These are phyloP conservation scores for Naumovozyma castellii DNA, from an alignment of 805 yeast species.

Conservation along the genomic window DNA sequence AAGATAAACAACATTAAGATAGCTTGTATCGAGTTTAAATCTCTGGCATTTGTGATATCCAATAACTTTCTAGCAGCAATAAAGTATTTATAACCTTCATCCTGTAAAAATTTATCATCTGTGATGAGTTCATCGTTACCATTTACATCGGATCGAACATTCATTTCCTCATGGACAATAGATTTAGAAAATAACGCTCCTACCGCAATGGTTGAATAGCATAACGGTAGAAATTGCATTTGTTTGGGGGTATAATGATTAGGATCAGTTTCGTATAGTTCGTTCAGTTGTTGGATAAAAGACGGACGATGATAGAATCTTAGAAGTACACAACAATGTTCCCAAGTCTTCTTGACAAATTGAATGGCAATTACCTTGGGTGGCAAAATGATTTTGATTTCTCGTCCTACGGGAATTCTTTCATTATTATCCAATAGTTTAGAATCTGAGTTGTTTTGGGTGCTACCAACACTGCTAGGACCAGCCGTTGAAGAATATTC, in stretches of 20 bases:
- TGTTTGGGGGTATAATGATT: conserved; percentile 66
- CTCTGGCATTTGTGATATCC: conserved; percentile 80
- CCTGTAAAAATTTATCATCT: conserved; percentile 30
- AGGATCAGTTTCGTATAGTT: conserved; percentile 70
- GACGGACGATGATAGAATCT: conserved; percentile 84
- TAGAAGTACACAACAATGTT: conserved; percentile 73
- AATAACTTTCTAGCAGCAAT: conserved; percentile 77
- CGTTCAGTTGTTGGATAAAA: conserved; percentile 63
- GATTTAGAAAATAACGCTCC: conserved; percentile 62
- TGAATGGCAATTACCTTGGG: conserved; percentile 65
- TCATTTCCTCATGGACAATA: conserved; percentile 1
- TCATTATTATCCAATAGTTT: background rate
- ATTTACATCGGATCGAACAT: background rate
- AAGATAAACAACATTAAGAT: conserved; percentile 79
- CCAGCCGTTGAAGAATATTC: background rate
- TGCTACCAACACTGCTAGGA: background rate
- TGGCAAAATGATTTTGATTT: conserved; percentile 62
- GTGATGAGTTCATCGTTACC: background rate
- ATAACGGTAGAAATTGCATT: conserved; percentile 68
- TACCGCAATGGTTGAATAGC: conserved; percentile 78
- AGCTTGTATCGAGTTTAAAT: conserved; percentile 74
- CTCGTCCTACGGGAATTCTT: conserved; percentile 29
- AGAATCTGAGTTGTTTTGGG: background rate
- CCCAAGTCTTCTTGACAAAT: conserved; percentile 73
- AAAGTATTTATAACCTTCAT: conserved; percentile 75